These are phyloP conservation scores for Plasmodium fragile DNA, from an alignment of 169 alveolate genomes.

Conservation along the genomic window DNA sequence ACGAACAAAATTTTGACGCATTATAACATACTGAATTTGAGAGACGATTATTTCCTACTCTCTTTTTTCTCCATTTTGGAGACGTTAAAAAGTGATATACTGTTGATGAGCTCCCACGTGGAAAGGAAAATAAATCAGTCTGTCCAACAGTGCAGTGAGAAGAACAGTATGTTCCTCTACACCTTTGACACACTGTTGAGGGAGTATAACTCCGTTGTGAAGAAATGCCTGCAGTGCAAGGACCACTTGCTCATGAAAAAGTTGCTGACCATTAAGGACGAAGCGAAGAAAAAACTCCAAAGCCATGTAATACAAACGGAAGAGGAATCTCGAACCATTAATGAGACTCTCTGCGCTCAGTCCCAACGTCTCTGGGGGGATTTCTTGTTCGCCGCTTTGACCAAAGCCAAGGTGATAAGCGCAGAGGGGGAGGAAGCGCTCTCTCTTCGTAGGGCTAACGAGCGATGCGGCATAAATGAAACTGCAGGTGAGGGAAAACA, in stretches of 20 bases:
- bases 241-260: slow-evolving; percentile 12
- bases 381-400: slow-evolving; percentile 23
- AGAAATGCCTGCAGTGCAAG: slow-evolving; percentile 30
- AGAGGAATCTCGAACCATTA: slow-evolving; percentile 2
- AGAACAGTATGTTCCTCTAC: background rate
- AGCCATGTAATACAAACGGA: background rate
- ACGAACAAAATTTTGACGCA: slow-evolving; percentile 6
- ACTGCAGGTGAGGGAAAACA: background rate
- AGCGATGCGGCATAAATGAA: background rate
- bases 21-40: slow-evolving; percentile 34
- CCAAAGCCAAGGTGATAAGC: slow-evolving; percentile 26
- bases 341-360: background rate
- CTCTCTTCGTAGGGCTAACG: background rate
- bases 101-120: background rate
- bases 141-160: background rate
- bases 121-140: slow-evolving; percentile 11
- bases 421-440: background rate
- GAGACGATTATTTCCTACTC: slow-evolving; percentile 51
- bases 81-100: slow-evolving; percentile 16
- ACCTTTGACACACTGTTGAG: background rate
- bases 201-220: slow-evolving; percentile 21
- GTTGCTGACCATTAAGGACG: background rate
- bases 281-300: background rate
- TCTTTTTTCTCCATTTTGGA: slow-evolving; percentile 37
- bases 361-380: background rate